Conservation (phyloP, 2,329 filamentous ascomycete species). For the Zelopaecilomyces penicillatus region DNA sequence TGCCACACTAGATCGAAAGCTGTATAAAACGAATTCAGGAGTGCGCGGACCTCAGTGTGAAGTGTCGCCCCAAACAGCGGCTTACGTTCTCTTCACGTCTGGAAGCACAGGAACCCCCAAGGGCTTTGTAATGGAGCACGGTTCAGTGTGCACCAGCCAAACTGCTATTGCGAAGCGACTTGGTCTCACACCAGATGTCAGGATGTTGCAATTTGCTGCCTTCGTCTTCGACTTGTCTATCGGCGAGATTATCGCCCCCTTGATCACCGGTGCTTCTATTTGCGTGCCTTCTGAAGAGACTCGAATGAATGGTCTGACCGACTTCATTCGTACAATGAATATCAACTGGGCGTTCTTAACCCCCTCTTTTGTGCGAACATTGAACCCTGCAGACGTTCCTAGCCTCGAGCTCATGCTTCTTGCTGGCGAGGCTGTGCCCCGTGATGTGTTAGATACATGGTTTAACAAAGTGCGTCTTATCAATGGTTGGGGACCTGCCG, state of each 20-base stretch:
- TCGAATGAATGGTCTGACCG: neutral
- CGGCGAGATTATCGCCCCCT: neutral
- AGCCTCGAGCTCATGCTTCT: neutral
- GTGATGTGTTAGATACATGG: neutral
- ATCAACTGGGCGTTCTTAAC: neutral
- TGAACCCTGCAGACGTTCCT: neutral
- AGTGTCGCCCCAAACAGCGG: neutral
- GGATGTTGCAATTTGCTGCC: neutral
- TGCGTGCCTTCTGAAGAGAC: neutral
- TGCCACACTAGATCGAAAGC: no score
- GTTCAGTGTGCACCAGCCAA: neutral
- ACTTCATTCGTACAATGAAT: neutral
- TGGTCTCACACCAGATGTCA: neutral
- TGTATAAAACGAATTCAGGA: no score
- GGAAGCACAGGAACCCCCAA: constrained; percentile 12
- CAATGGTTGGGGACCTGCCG: neutral
- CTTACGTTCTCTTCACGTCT: constrained; percentile 10
- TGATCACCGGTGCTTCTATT: neutral
- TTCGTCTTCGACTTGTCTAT: neutral
- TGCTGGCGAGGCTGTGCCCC: neutral
- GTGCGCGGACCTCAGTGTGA: no score
- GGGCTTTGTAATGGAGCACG: constrained; percentile 9
- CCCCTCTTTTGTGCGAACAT: neutral
- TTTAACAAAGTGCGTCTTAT: neutral
- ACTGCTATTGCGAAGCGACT: neutral